These are phyloP conservation scores for Pseudogymnoascus sp. DNA, from an alignment of 2,329 filamentous ascomycete species.

Conservation along the genomic window DNA sequence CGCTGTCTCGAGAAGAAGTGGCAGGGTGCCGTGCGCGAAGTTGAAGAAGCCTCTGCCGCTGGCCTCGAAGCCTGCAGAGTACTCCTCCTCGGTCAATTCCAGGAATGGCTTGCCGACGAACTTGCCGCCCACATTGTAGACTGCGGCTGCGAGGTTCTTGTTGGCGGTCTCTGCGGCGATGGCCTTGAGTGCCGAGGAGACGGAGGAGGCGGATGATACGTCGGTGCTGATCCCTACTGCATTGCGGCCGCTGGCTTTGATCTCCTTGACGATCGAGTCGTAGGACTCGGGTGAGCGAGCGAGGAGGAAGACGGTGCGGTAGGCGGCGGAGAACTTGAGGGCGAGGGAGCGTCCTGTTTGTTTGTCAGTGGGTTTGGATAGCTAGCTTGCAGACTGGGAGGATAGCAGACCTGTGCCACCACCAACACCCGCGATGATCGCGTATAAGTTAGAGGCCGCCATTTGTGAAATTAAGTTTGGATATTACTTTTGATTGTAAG, in stretches of 20 bases:
- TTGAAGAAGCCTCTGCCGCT: conserved; percentile 62
- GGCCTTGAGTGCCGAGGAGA: conserved; percentile 55
- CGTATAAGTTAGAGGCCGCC: conserved; percentile 47
- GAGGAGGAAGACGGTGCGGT: conserved; percentile 65
- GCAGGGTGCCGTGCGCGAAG: conserved; percentile 67
- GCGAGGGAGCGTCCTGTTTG: conserved; percentile 42
- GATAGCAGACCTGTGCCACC: conserved; percentile 48
- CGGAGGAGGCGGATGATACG: conserved; percentile 43
- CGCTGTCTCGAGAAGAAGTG: conserved; percentile 60
- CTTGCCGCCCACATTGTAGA: conserved; percentile 59
- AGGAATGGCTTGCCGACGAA: conserved; percentile 52
- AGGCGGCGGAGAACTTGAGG: conserved; percentile 54
- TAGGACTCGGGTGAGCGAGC: conserved; percentile 62
- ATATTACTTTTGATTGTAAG: background rate
- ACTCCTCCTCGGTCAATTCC: conserved; percentile 45
- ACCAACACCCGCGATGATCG: conserved; percentile 67
- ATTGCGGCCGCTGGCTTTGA: conserved; percentile 59
- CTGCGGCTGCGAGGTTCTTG: conserved; percentile 53
- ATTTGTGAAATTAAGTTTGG: background rate
- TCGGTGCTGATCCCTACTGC: conserved; percentile 67
- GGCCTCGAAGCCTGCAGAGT: conserved; percentile 39
- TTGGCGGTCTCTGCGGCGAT: conserved; percentile 54
- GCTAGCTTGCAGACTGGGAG: background rate
- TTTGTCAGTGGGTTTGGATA: background rate
- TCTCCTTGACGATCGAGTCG: conserved; percentile 60